Base-by-base conservation (phyloP, 495 filamentous ascomycete genomes). In the Stereocaulon alpinum region DNA sequence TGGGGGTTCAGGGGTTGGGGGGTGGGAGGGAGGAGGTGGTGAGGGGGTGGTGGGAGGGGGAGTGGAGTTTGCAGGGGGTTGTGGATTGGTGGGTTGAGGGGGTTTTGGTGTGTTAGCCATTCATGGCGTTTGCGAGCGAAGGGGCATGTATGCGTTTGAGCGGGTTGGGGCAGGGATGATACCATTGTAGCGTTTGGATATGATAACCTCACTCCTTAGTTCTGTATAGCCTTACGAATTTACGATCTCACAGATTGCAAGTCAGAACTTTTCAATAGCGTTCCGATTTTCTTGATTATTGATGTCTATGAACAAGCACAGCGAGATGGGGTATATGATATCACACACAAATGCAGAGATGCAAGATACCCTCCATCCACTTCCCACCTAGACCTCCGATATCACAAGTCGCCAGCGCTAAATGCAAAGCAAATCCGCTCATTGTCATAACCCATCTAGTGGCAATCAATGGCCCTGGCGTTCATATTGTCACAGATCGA, bases 71-170 rank as follows among this genome's bases (percentile, higher is more conserved):
- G 7, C 77, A 80, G 63, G 64, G 57, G 40, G 52, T 76, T 45
- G 69, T 73, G n/a, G 70, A 80, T 64, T 77, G 72, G 75, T 54
- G 76, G 20, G 72, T 77, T 24, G 73, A 76, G 54, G 64, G 61
- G 45, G 63, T 74, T 17, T 47, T 65, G 24, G 45, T 20, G 32
- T 62, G 60, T 50, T 65, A 42, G n/a, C n/a, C n/a, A n/a, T n/a
- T n/a, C n/a, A n/a, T n/a, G 24, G 24, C 3, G 24, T 7, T 20
- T 22, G 22, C 22, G 15, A 29, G 30, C 2, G 10, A 18, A 27
- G 7, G 12, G 18, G 18, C 10, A 9, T 27, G 37, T 22, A 22
- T 54, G 20, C 24, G n/a, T 29, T 9, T 29, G 37, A 18, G 51
- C 2, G 18, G 32, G 51, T 2, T 12, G 7, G 4, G 10, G 6